Percentiles rank a stretch among this genome's conserved stretches.
phyloP scores from a whole-genome alignment of 768 basidiomycete genomes.

The Harrya chromipes region DNA sequence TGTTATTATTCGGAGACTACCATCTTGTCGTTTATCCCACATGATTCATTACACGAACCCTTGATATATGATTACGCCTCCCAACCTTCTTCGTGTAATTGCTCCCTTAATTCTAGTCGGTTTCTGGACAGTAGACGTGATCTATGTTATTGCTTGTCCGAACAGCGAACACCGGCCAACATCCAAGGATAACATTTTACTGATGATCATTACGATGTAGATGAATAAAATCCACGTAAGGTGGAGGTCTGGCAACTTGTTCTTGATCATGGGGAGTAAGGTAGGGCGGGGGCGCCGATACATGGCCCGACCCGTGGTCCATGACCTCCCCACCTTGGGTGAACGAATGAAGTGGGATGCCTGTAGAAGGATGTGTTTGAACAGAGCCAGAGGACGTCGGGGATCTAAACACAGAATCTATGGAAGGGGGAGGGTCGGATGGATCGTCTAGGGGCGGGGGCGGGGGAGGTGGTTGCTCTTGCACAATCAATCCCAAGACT shows the following conservation, averaged over 20 bases:
- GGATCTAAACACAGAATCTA: constrained; percentile 71
- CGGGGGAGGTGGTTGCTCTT: constrained; percentile 64
- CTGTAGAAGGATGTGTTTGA: constrained; percentile 21
- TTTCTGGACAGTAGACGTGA: constrained; percentile 9
- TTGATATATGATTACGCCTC: constrained; percentile 24
- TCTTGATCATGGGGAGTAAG: constrained; percentile 52
- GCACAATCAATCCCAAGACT: constrained; percentile 56
- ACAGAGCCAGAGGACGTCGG: constrained; percentile 20
- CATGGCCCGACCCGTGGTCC: constrained; percentile 40
- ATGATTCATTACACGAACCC: constrained; percentile 18
- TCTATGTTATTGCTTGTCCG: background rate
- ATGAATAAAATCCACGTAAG: constrained; percentile 52
- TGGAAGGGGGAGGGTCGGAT: constrained; percentile 83
- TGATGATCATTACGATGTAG: constrained; percentile 7
- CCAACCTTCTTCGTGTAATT: constrained; percentile 25
- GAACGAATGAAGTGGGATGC: constrained; percentile 34
- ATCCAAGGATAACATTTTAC: constrained; percentile 3
- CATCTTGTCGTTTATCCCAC: constrained; percentile 16
- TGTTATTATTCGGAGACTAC: constrained; percentile 16
- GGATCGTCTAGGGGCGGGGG: constrained; percentile 85
- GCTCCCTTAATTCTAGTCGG: constrained; percentile 25
- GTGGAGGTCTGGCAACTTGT: constrained; percentile 55
- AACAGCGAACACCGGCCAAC: background rate
- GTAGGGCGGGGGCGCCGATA: constrained; percentile 79
- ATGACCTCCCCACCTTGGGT: constrained; percentile 30